These are phyloP conservation scores for Monocercomonoides exilis DNA, from an alignment of 78 protist species.

Conservation along the genomic window DNA sequence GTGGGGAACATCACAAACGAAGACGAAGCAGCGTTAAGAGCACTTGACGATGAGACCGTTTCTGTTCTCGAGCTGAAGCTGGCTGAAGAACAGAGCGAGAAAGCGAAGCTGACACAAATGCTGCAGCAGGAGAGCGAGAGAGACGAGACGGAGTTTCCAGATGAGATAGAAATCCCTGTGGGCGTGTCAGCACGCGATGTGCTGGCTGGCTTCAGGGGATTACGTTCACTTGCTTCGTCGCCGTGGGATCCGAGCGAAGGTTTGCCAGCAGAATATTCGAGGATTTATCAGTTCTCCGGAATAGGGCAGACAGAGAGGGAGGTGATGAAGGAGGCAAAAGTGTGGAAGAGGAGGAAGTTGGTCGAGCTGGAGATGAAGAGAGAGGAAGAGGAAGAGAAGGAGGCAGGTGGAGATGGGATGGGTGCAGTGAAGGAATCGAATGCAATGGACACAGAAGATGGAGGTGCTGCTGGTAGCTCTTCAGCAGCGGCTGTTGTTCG, in stretches of 20 bases:
- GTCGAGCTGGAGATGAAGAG: conserved; percentile 8
- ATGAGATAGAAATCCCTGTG: conserved; percentile 73
- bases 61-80: background rate
- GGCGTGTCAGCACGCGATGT: conserved; percentile 64
- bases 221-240: conserved; percentile 49
- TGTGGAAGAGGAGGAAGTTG: background rate
- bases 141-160: conserved; percentile 38
- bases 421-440: conserved; percentile 9
- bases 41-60: background rate
- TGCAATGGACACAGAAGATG: background rate
- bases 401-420: conserved; percentile 16
- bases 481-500: background rate
- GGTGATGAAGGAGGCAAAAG: conserved; percentile 9
- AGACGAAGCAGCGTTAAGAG: background rate
- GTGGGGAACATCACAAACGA: background rate
- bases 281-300: conserved; percentile 75
- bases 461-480: background rate
- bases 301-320: conserved; percentile 39
- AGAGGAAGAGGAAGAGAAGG: too few relatives aligned
- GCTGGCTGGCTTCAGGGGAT: conserved; percentile 51
- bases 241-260: conserved; percentile 90
- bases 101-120: background rate
- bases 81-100: background rate
- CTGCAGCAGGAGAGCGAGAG: background rate
- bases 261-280: conserved; percentile 84